Conservation (phyloP, 371 early-diverging fungal genomes). For the Capillidium rhysosporum region DNA sequence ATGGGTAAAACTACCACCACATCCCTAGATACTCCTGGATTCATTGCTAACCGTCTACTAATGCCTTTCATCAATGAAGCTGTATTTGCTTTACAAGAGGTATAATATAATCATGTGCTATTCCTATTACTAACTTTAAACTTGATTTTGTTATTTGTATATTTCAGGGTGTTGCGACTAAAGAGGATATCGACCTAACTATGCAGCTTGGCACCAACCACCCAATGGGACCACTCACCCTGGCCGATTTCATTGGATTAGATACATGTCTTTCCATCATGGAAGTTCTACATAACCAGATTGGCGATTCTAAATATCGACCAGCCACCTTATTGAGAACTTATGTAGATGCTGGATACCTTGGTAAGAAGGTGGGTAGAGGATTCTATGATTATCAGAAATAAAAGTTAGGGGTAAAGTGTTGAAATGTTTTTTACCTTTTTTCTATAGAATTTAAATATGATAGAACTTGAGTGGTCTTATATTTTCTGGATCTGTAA, state of each 20-base stretch:
- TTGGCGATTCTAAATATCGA: constrained; percentile 95
- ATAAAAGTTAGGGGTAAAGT: too few relatives aligned
- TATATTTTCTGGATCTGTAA: too few relatives aligned
- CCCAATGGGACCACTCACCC: constrained; percentile 94
- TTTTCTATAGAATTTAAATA: too few relatives aligned
- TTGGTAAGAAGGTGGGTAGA: constrained; percentile 79
- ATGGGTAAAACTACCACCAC: constrained; percentile 86
- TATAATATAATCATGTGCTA: constrained; percentile 14
- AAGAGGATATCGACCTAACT: constrained; percentile 93
- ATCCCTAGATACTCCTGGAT: constrained; percentile 84
- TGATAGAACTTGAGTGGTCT: too few relatives aligned
- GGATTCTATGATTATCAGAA: constrained; percentile 72
- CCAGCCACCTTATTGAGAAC: constrained; percentile 79
- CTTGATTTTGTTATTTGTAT: neutral
- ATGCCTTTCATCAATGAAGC: constrained; percentile 99
- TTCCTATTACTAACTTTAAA: neutral
- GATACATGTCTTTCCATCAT: constrained; percentile 95
- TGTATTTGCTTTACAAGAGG: constrained; percentile 65
- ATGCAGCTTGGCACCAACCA: constrained; percentile 93
- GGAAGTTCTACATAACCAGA: constrained; percentile 77
- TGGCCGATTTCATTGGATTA: constrained; percentile 95
- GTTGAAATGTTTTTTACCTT: too few relatives aligned
- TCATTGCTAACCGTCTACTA: constrained; percentile 88
- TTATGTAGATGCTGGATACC: constrained; percentile 94
- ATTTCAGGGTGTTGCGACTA: constrained; percentile 61